Percentiles rank a stretch among this genome's conserved stretches.
These are phyloP conservation scores for Zizania palustris DNA, from an alignment of 202 grass and related monocot species.

Conservation along the genomic window DNA sequence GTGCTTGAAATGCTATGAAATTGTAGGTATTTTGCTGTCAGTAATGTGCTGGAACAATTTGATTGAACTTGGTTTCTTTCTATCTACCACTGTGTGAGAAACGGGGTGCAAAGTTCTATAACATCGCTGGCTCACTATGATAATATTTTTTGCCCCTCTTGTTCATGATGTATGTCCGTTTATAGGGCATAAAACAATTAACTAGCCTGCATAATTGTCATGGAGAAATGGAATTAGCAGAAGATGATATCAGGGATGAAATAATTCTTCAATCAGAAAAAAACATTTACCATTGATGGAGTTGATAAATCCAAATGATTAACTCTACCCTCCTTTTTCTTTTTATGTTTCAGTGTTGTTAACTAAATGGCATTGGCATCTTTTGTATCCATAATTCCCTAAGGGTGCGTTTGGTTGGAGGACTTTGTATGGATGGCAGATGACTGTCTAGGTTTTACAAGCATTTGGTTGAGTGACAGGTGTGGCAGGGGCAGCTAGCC, in stretches of 20 bases:
- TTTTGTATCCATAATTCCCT: background rate
- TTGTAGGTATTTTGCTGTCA: conserved; percentile 22
- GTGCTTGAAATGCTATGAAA: background rate
- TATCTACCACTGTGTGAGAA: background rate
- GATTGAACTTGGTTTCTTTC: background rate
- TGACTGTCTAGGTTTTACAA: too few species aligned
- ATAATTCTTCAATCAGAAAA: background rate
- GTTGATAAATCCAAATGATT: background rate
- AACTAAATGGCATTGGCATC: background rate
- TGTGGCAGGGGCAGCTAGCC: too few species aligned
- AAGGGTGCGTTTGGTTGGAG: too few species aligned
- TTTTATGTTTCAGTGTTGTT: background rate
- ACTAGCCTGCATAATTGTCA: background rate
- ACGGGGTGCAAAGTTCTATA: background rate
- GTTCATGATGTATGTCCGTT: background rate
- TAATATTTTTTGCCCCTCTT: background rate
- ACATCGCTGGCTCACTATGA: background rate
- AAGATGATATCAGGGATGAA: background rate
- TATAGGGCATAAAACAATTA: conserved; percentile 5
- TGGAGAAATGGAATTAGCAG: background rate
- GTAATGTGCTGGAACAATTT: background rate
- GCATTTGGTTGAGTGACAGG: too few species aligned
- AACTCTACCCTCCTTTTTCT: background rate
- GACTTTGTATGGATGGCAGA: too few species aligned
- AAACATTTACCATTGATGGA: background rate